Evolutionary conservation across 441 rosid genomes (phyloP).

Genomic region (Rhodomyrtus psidioides): DNA sequence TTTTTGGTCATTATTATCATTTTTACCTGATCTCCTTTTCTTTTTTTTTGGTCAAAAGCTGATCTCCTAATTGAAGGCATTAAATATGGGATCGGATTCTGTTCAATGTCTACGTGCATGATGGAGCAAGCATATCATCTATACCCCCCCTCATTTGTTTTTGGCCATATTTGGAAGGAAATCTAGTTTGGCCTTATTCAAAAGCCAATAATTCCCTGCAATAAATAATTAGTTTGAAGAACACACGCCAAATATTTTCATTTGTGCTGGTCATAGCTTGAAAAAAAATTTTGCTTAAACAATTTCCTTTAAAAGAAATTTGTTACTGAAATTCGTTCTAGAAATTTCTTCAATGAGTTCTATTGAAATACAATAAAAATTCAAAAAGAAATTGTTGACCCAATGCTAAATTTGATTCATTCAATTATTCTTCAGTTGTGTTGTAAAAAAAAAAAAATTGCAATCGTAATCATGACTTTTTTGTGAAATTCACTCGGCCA

Average conservation of each 20-base stretch:
- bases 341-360: not conserved
- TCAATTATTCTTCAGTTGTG: not conserved
- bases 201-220: not conserved
- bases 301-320: not conserved
- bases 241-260: not conserved
- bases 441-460: not conserved
- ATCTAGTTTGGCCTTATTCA: not conserved
- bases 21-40: no score
- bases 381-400: not conserved
- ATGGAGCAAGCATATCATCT: not conserved
- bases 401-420: not conserved
- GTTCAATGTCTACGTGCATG: not conserved
- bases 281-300: not conserved
- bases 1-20: no score
- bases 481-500: not conserved
- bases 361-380: not conserved
- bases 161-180: not conserved
- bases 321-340: not conserved
- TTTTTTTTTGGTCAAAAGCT: no score
- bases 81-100: not conserved
- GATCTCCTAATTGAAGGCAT: not conserved
- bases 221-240: not conserved
- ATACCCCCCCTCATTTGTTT: not conserved
- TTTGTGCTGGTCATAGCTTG: not conserved
- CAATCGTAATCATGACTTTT: not conserved